phyloP scores from a whole-genome alignment of 164 flowering plant genomes.

The Brasenia schreberi region DNA sequence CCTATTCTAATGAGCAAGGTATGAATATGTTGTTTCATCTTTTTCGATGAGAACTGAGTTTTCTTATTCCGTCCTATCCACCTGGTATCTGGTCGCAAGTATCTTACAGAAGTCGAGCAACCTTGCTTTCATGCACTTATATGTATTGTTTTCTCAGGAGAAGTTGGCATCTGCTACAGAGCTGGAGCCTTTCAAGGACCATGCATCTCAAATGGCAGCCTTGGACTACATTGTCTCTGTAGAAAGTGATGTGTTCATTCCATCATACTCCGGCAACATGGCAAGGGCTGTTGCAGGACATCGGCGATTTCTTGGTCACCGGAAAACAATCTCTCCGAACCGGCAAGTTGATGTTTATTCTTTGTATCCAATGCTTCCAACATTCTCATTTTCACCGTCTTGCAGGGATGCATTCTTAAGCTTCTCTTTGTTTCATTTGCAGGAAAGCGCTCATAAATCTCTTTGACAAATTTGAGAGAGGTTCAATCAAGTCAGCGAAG shows the following conservation, averaged over 20 bases:
- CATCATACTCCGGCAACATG: constrained; percentile 96
- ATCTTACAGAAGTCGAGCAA: no score
- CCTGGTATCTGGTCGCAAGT: no score
- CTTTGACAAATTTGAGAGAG: constrained; percentile 67
- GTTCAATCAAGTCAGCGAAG: constrained; percentile 55
- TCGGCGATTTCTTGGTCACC: constrained; percentile 86
- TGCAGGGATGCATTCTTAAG: background rate
- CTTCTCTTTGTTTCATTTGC: constrained; percentile 7
- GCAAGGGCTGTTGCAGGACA: constrained; percentile 98
- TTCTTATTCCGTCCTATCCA: no score
- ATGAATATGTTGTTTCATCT: background rate
- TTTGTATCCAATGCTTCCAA: background rate
- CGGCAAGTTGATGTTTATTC: constrained; percentile 25
- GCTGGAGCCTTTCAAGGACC: constrained; percentile 59
- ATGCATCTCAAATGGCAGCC: constrained; percentile 96
- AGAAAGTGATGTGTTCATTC: constrained; percentile 90
- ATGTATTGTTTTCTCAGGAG: constrained; percentile 38
- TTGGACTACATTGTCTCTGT: constrained; percentile 94
- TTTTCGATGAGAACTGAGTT: no score
- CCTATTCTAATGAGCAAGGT: constrained; percentile 91
- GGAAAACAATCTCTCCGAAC: constrained; percentile 86
- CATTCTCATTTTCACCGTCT: background rate
- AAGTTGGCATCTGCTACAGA: constrained; percentile 65
- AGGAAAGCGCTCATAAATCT: constrained; percentile 73
- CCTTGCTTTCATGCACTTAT: no score